Evolutionary conservation across 106 monocot genomes (phyloP).

Genomic region (Vanilla planifolia): DNA sequence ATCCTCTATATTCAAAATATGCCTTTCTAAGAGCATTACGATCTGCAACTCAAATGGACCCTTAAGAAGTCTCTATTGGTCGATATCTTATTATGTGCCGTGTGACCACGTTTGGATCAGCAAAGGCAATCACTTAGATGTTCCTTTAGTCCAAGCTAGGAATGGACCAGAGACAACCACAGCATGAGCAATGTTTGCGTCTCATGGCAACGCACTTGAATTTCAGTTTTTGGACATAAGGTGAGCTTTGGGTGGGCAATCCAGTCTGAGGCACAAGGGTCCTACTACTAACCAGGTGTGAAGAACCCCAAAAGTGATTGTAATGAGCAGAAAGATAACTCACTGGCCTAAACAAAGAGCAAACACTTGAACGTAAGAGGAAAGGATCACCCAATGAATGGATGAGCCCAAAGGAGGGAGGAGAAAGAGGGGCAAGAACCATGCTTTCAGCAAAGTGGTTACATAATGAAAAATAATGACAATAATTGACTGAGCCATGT

Average conservation of each 20-base stretch:
- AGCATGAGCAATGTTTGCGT: constrained; percentile 5
- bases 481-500: constrained; percentile 9
- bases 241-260: constrained; percentile 6
- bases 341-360: constrained; percentile 22
- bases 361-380: constrained; percentile 37
- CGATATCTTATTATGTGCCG: no score
- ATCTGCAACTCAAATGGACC: constrained; percentile 15
- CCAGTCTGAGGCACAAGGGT: constrained; percentile 12
- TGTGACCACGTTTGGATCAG: no score
- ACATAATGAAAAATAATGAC: neutral
- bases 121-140: constrained; percentile 13
- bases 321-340: constrained; percentile 15
- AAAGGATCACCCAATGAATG: constrained; percentile 29
- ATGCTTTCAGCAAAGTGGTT: neutral
- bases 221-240: constrained; percentile 11
- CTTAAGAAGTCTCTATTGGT: constrained; percentile 19
- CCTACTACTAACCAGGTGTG: constrained; percentile 14
- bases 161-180: constrained; percentile 8
- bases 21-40: constrained; percentile 12
- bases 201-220: constrained; percentile 3
- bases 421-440: constrained; percentile 3
- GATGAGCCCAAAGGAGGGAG: constrained; percentile 14
- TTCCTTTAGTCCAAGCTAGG: constrained; percentile 20
- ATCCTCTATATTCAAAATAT: neutral
- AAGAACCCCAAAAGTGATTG: constrained; percentile 10